Evolutionary conservation across 2,329 filamentous ascomycete genomes (phyloP).

Genomic region (Sporothrix mexicana): DNA sequence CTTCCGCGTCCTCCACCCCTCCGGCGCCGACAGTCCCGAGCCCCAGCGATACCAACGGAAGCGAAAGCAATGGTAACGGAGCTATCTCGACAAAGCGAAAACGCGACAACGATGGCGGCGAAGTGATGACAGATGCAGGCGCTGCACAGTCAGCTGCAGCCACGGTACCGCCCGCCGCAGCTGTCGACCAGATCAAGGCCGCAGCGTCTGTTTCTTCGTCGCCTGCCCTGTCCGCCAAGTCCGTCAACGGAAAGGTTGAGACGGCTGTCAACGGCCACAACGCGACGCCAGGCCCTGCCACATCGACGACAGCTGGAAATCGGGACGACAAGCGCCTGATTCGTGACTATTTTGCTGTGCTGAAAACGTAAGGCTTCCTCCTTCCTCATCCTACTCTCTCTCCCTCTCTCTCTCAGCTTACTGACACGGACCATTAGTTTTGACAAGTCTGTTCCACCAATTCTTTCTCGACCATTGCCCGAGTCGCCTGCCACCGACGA

Average conservation of each 20-base stretch:
- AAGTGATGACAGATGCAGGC: slow-evolving; percentile 33
- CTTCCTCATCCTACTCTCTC: background rate
- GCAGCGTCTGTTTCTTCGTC: slow-evolving; percentile 21
- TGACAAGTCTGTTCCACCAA: slow-evolving; percentile 57
- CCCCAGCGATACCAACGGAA: background rate
- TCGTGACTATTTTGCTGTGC: slow-evolving; percentile 50
- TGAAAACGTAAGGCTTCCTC: slow-evolving; percentile 49
- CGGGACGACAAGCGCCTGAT: slow-evolving; percentile 48
- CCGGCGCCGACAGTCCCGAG: slow-evolving; percentile 34
- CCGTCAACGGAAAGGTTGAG: slow-evolving; percentile 14
- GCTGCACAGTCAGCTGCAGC: background rate
- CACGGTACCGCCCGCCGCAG: background rate
- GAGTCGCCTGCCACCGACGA: slow-evolving; percentile 53
- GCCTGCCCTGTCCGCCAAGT: slow-evolving; percentile 12
- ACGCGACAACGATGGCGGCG: slow-evolving; percentile 56
- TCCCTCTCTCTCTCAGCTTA: too few relatives aligned
- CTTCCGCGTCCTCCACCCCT: slow-evolving; percentile 42
- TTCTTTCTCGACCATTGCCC: slow-evolving; percentile 61
- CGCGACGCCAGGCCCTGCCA: slow-evolving; percentile 40
- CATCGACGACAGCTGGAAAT: slow-evolving; percentile 36
- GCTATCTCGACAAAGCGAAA: slow-evolving; percentile 58
- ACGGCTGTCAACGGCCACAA: slow-evolving; percentile 41
- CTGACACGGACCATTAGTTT: slow-evolving; percentile 49
- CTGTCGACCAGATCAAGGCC: background rate
- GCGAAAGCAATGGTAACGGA: slow-evolving; percentile 39